Conservation (phyloP, 371 early-diverging fungal species). For the Umbelopsis sp. region DNA sequence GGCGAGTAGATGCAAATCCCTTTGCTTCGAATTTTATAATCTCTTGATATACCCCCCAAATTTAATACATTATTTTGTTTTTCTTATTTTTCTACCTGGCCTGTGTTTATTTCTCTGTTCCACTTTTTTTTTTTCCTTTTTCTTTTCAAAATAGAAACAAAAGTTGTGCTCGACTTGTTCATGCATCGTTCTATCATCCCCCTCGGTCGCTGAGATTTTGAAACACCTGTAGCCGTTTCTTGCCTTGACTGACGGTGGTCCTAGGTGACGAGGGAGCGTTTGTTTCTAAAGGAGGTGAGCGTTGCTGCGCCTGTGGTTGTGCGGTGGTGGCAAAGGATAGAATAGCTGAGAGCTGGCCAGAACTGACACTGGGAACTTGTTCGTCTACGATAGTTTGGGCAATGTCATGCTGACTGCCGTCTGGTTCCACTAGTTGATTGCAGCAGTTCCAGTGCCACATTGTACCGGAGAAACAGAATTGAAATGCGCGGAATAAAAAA, state of each 20-base stretch:
- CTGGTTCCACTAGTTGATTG: neutral
- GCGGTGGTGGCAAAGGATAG: neutral
- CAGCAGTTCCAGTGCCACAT: constrained; percentile 1
- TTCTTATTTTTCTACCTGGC: too few species aligned
- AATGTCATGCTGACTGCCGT: neutral
- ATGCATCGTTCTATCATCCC: too few species aligned
- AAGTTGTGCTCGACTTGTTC: too few species aligned
- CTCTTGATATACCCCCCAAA: neutral
- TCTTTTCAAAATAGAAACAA: too few species aligned
- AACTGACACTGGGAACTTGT: neutral
- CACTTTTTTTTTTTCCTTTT: too few species aligned
- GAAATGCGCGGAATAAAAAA: neutral
- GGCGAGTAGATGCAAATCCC: constrained; percentile 20
- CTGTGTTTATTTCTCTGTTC: too few species aligned
- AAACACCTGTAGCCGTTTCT: neutral
- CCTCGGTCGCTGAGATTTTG: neutral
- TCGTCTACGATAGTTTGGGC: neutral
- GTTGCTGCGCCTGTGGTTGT: too few species aligned
- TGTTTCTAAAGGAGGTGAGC: neutral
- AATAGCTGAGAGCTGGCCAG: neutral
- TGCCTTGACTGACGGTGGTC: neutral
- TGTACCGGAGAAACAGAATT: neutral
- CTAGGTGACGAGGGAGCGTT: neutral
- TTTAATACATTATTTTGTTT: neutral
- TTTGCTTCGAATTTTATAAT: neutral